phyloP scores from a whole-genome alignment of 164 flowering plant genomes.

The Vitis labrusca region DNA sequence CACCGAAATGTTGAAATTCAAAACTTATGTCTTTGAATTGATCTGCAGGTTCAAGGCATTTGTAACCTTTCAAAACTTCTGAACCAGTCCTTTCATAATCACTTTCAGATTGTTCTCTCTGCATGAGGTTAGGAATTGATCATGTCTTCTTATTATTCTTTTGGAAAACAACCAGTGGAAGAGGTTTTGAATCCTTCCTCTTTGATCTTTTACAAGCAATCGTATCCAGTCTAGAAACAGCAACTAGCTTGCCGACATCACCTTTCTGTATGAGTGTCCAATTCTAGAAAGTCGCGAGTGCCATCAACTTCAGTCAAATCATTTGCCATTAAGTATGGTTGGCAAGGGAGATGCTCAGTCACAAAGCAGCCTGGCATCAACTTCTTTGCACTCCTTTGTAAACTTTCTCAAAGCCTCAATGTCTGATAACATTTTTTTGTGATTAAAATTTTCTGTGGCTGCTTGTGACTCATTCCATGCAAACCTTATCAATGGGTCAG shows the following conservation, averaged over 20 bases:
- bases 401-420: no score
- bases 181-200: slow-evolving; percentile 25
- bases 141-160: slow-evolving; percentile 7
- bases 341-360: no score
- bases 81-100: slow-evolving; percentile 30
- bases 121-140: slow-evolving; percentile 5
- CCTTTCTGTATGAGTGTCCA: slow-evolving; percentile 23
- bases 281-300: slow-evolving; percentile 40
- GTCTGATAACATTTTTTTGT: no score
- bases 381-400: no score
- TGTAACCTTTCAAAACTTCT: slow-evolving; percentile 25
- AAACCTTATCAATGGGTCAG: no score
- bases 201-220: background rate
- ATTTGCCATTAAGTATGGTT: slow-evolving; percentile 25
- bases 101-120: slow-evolving; percentile 32
- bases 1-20: slow-evolving; percentile 28
- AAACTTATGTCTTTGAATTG: slow-evolving; percentile 30
- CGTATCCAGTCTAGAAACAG: background rate
- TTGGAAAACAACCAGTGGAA: slow-evolving; percentile 18
- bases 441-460: no score
- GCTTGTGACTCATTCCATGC: no score
- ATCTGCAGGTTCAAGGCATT: slow-evolving; percentile 14
- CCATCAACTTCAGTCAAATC: slow-evolving; percentile 42
- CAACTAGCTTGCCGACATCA: slow-evolving; percentile 29
- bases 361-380: no score